These are phyloP conservation scores for Geotrichum siamense DNA, from an alignment of 1,139 yeast genomes.

Conservation along the genomic window DNA sequence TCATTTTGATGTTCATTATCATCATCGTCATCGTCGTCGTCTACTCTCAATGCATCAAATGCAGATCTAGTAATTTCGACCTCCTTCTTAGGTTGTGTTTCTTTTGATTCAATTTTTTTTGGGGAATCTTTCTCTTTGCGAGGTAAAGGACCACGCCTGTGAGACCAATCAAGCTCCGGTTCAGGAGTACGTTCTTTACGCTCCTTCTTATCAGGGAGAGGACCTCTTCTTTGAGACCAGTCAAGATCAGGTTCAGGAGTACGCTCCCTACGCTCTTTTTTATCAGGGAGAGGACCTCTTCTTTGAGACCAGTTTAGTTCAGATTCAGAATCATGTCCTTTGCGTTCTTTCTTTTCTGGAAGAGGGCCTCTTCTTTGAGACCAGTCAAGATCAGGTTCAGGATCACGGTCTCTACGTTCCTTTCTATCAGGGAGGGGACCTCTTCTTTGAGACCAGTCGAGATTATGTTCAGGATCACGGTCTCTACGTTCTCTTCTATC, in stretches of 20 bases:
- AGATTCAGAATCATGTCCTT: constrained; percentile 37
- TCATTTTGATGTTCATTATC: not conserved
- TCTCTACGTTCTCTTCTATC: not conserved
- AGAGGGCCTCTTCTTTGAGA: constrained; percentile 29
- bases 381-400: constrained; percentile 26
- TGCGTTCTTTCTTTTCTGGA: constrained; percentile 29
- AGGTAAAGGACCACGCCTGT: constrained; percentile 33
- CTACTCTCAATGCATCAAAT: constrained; percentile 7
- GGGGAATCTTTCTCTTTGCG: not conserved
- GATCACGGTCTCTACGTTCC: constrained; percentile 23
- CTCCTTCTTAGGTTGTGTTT: not conserved
- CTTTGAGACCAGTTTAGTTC: constrained; percentile 41
- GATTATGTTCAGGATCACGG: constrained; percentile 11
- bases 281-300: constrained; percentile 31
- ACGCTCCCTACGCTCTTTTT: not conserved
- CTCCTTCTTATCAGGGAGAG: constrained; percentile 18
- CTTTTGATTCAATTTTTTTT: not conserved
- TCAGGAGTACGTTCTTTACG: not conserved
- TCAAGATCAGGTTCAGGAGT: constrained; percentile 7
- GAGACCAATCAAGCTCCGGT: constrained; percentile 26
- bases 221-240: constrained; percentile 31
- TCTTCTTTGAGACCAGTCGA: constrained; percentile 30
- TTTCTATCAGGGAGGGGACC: constrained; percentile 31
- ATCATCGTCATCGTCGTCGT: constrained; percentile 1
- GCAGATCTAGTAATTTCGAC: constrained; percentile 1